These are phyloP conservation scores for Sporobolomyces roseus DNA, from an alignment of 768 basidiomycete species.

Conservation along the genomic window DNA sequence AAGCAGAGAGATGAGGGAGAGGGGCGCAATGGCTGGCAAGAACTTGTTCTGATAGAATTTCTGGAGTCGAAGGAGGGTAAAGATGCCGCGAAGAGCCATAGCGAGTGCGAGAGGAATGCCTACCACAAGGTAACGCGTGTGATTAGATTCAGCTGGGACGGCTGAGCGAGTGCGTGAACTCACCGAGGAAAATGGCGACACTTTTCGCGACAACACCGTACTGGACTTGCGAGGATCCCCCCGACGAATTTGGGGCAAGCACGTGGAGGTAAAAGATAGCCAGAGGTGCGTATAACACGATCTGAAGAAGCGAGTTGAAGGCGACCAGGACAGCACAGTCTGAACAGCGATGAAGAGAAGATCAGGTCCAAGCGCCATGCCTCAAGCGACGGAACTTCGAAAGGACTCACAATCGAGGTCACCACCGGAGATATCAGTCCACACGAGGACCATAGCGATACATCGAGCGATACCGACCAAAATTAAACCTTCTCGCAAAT, in stretches of 20 bases:
- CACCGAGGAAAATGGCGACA: constrained; percentile 66
- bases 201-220: constrained; percentile 60
- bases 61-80: constrained; percentile 53
- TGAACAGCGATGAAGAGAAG: too few relatives aligned
- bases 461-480: constrained; percentile 75
- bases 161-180: neutral
- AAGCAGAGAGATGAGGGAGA: constrained; percentile 69
- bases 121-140: constrained; percentile 52
- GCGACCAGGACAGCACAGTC: constrained; percentile 68
- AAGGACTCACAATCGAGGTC: constrained; percentile 61
- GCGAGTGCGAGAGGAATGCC: constrained; percentile 74
- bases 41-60: constrained; percentile 54
- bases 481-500: constrained; percentile 72
- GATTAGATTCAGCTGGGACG: neutral
- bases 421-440: constrained; percentile 70
- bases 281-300: constrained; percentile 69
- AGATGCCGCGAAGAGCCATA: constrained; percentile 62
- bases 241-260: constrained; percentile 55
- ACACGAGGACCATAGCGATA: constrained; percentile 59
- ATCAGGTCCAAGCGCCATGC: too few relatives aligned
- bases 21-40: constrained; percentile 63
- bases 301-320: constrained; percentile 72
- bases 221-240: constrained; percentile 53
- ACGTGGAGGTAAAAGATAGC: constrained; percentile 69
- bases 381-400: too few relatives aligned